Conservation (phyloP, 73 alveolate genomes). For the Tetrahymena malaccensis region DNA sequence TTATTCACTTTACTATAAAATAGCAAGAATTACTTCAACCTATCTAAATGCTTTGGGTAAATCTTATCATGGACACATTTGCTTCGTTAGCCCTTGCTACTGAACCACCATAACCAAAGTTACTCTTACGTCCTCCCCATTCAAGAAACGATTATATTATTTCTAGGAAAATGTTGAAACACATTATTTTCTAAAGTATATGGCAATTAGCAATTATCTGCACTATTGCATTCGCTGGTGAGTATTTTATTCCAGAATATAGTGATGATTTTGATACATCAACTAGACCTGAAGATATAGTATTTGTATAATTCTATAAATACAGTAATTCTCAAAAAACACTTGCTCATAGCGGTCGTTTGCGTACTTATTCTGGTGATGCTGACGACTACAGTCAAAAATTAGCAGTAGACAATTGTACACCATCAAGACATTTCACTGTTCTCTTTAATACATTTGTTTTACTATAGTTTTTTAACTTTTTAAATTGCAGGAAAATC, state of each 20-base stretch:
- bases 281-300: neutral
- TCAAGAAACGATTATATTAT: slow-evolving; percentile 76
- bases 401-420: neutral
- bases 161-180: slow-evolving; percentile 82
- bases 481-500: slow-evolving; percentile 72
- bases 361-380: neutral
- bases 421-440: slow-evolving; percentile 47
- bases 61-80: slow-evolving; percentile 93
- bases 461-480: slow-evolving; percentile 83
- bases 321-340: neutral
- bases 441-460: slow-evolving; percentile 82
- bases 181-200: slow-evolving; percentile 66
- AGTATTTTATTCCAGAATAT: slow-evolving; percentile 32
- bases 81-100: slow-evolving; percentile 96
- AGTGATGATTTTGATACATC: slow-evolving; percentile 18
- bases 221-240: slow-evolving; percentile 46
- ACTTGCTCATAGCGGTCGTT: neutral
- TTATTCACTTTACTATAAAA: neutral
- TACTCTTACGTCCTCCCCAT: slow-evolving; percentile 80
- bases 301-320: neutral
- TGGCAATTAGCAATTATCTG: slow-evolving; percentile 57
- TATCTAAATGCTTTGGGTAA: slow-evolving; percentile 93
- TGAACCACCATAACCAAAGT: slow-evolving; percentile 85
- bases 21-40: slow-evolving; percentile 68
- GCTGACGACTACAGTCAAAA: neutral